Evolutionary conservation across 805 yeast species (phyloP).

Genomic region (Monosporozyma unispora): DNA sequence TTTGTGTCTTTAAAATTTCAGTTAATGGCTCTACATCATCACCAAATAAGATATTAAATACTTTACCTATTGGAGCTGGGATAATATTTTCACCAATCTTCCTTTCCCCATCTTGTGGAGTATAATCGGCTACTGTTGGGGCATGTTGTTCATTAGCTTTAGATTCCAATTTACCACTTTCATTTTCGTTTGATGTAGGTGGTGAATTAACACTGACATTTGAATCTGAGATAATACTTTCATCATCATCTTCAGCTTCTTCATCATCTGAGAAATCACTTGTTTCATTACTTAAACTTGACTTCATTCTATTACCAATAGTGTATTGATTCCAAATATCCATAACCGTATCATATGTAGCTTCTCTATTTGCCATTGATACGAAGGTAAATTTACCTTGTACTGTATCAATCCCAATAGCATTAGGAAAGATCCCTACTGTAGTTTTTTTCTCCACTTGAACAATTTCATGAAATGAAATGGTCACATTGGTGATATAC

Average conservation of each 20-base stretch:
- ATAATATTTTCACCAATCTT: constrained; percentile 46
- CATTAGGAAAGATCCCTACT: constrained; percentile 62
- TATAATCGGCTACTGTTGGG: constrained; percentile 40
- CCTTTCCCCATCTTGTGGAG: constrained; percentile 40
- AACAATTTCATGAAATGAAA: constrained; percentile 53
- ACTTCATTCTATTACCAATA: constrained; percentile 8
- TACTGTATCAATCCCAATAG: constrained; percentile 51
- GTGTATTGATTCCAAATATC: constrained; percentile 51
- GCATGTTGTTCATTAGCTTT: constrained; percentile 30
- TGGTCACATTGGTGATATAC: constrained; percentile 48
- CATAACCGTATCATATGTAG: constrained; percentile 40
- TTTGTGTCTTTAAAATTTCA: constrained; percentile 45
- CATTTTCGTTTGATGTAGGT: constrained; percentile 15
- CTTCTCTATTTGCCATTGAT: constrained; percentile 53
- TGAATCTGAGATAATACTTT: not conserved
- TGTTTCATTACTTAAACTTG: not conserved
- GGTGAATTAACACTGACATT: constrained; percentile 1
- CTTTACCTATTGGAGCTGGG: constrained; percentile 57
- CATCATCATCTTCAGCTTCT: not conserved
- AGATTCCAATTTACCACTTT: constrained; percentile 1
- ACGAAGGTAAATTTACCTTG: constrained; percentile 59
- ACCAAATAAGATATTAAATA: constrained; percentile 55
- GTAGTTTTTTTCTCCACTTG: constrained; percentile 58
- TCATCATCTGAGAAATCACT: constrained; percentile 24
- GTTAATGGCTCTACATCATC: constrained; percentile 40